Evolutionary conservation across 768 basidiomycete genomes (phyloP).

Genomic region (Cyclocybe aegerita): DNA sequence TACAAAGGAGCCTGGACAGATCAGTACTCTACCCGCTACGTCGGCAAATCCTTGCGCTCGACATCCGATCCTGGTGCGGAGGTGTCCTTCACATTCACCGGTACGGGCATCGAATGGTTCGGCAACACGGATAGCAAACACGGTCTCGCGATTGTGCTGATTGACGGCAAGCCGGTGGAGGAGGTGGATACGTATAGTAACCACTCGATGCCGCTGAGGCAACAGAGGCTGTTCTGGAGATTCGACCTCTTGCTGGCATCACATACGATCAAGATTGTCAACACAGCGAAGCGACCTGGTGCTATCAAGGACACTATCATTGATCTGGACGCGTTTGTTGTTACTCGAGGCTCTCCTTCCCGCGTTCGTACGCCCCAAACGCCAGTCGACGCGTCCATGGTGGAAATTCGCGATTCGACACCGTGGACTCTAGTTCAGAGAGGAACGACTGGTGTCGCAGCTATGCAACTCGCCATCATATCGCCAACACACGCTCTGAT

Average conservation of each 20-base stretch:
- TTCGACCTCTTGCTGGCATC: slow-evolving; percentile 48
- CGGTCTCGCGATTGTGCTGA: slow-evolving; percentile 53
- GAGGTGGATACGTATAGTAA: slow-evolving; percentile 47
- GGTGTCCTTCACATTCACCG: slow-evolving; percentile 60
- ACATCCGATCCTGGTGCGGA: slow-evolving; percentile 50
- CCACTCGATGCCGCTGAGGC: slow-evolving; percentile 30
- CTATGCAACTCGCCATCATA: slow-evolving; percentile 74
- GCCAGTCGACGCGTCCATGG: not conserved
- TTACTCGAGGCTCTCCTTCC: slow-evolving; percentile 42
- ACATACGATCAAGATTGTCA: slow-evolving; percentile 66
- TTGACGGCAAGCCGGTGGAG: slow-evolving; percentile 51
- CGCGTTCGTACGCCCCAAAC: not conserved
- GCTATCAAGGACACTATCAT: slow-evolving; percentile 33
- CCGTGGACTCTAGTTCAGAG: slow-evolving; percentile 61
- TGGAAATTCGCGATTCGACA: slow-evolving; percentile 7
- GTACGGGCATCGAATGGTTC: slow-evolving; percentile 80
- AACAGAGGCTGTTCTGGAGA: slow-evolving; percentile 67
- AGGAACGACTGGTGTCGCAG: slow-evolving; percentile 73
- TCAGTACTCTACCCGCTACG: slow-evolving; percentile 48
- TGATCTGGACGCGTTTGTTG: slow-evolving; percentile 68
- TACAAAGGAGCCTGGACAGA: slow-evolving; percentile 63
- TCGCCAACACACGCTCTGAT: slow-evolving; percentile 71
- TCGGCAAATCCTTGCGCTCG: slow-evolving; percentile 48
- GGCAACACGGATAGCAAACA: slow-evolving; percentile 56
- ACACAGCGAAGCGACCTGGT: slow-evolving; percentile 44